These are phyloP conservation scores for Immersiporthe knoxdaviesiana DNA, from an alignment of 2,329 filamentous ascomycete species.

Conservation along the genomic window DNA sequence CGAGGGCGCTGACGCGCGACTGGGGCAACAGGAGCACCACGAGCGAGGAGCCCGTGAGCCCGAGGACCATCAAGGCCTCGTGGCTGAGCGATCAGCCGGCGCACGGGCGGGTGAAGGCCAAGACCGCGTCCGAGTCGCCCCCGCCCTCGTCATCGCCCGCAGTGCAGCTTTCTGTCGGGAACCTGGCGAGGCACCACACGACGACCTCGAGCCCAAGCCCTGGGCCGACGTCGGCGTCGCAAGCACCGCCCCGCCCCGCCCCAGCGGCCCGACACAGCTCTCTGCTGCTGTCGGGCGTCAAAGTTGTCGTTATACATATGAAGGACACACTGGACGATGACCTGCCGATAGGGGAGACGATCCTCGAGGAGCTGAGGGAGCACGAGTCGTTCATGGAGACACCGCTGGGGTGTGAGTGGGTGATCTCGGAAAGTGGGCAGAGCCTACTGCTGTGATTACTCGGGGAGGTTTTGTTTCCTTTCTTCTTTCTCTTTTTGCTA, in stretches of 20 bases:
- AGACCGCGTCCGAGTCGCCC: constrained; percentile 2
- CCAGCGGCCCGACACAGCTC: constrained; percentile 28
- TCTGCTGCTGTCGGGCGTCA: constrained; percentile 69
- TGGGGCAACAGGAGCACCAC: constrained; percentile 15
- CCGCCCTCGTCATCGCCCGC: constrained; percentile 4
- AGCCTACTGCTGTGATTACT: constrained; percentile 56
- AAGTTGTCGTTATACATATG: constrained; percentile 88
- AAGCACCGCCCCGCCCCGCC: constrained; percentile 19
- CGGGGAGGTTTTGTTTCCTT: too few relatives aligned
- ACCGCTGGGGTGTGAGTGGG: constrained; percentile 78
- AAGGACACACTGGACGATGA: constrained; percentile 84
- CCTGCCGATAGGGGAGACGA: constrained; percentile 63
- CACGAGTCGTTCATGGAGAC: constrained; percentile 60
- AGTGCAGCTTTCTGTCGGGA: not conserved
- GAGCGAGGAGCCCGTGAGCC: constrained; percentile 55
- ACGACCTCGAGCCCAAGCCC: constrained; percentile 18
- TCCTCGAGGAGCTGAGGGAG: constrained; percentile 69
- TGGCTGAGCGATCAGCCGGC: constrained; percentile 21
- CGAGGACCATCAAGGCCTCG: constrained; percentile 47
- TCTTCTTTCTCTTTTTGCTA: not conserved
- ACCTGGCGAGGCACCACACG: not conserved
- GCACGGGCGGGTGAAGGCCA: not conserved
- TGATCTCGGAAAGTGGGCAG: constrained; percentile 70
- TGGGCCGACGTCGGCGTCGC: constrained; percentile 24
- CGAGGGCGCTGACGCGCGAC: constrained; percentile 34